These are phyloP conservation scores for Phyllosticta capitalensis DNA, from an alignment of 2,329 filamentous ascomycete genomes.

Conservation along the genomic window DNA sequence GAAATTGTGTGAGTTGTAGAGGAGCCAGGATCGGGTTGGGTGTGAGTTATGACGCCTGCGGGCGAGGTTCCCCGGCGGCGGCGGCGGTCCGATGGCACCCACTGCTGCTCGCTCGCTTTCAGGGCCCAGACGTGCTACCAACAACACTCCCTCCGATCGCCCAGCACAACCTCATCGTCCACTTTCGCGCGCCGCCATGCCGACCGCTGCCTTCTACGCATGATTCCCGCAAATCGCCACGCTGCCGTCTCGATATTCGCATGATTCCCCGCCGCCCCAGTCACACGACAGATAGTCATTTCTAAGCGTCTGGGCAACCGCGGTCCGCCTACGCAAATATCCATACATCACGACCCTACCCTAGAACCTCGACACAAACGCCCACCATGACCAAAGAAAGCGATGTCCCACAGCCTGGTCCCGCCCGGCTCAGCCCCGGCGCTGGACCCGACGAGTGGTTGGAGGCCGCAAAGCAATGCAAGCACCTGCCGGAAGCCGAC, in stretches of 20 bases:
- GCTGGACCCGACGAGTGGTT: conserved; percentile 94
- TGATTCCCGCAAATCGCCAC: conserved; percentile 10
- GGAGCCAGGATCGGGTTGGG: conserved; percentile 2
- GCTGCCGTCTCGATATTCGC: conserved; percentile 1
- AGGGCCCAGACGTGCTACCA: conserved; percentile 5
- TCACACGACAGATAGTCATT: conserved; percentile 19
- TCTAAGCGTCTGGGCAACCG: conserved; percentile 9
- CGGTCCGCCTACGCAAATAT: not conserved
- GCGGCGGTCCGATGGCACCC: not conserved
- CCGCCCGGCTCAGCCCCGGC: conserved; percentile 72
- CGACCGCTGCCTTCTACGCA: conserved; percentile 5
- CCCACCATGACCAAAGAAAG: conserved; percentile 39
- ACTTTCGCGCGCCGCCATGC: conserved; percentile 8
- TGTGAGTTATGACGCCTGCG: conserved; percentile 1
- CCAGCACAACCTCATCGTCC: not conserved
- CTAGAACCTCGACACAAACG: not conserved
- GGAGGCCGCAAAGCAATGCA: conserved; percentile 91
- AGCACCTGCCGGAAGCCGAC: conserved; percentile 87
- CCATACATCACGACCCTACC: not conserved
- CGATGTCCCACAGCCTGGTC: conserved; percentile 78
- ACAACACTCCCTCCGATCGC: conserved; percentile 7
- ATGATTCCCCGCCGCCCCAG: conserved; percentile 11
- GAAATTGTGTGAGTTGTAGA: not conserved
- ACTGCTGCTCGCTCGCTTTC: conserved; percentile 2
- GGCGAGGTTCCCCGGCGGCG: not conserved